These are phyloP conservation scores for Pilobolus umbonatus DNA, from an alignment of 192 early-diverging fungal genomes.

Conservation along the genomic window DNA sequence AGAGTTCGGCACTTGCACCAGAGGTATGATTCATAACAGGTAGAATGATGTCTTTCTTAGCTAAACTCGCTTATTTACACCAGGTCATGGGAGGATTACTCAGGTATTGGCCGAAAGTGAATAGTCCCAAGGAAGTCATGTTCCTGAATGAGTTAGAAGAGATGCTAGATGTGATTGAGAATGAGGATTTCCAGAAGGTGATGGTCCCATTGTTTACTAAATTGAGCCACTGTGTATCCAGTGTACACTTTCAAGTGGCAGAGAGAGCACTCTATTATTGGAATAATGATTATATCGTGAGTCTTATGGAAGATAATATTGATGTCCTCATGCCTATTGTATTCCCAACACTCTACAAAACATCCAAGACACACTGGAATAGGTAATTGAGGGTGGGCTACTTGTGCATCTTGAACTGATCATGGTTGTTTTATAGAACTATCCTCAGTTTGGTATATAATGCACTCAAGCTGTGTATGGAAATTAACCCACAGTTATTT, in stretches of 20 bases:
- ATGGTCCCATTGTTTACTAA: constrained; percentile 90
- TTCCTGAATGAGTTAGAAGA: constrained; percentile 98
- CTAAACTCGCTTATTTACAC: not conserved
- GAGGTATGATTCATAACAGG: constrained; percentile 71
- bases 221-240: constrained; percentile 88
- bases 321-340: constrained; percentile 89
- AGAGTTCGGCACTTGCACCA: constrained; percentile 88
- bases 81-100: constrained; percentile 79
- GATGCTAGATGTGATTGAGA: constrained; percentile 93
- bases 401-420: not conserved
- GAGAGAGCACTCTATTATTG: constrained; percentile 96
- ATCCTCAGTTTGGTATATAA: constrained; percentile 98
- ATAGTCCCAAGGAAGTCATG: constrained; percentile 99
- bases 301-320: constrained; percentile 90
- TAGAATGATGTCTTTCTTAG: not conserved
- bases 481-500: constrained; percentile 92
- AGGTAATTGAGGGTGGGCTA: constrained; percentile 50
- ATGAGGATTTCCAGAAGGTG: constrained; percentile 82
- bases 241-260: constrained; percentile 98
- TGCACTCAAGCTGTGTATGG: constrained; percentile 96
- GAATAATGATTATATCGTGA: constrained; percentile 98
- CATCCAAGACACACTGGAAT: constrained; percentile 98
- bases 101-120: constrained; percentile 98
- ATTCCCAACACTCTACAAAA: constrained; percentile 89
- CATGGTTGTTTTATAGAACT: constrained; percentile 47